phyloP scores from a whole-genome alignment of 2,329 filamentous ascomycete species.

The Fusarium miscanthi region DNA sequence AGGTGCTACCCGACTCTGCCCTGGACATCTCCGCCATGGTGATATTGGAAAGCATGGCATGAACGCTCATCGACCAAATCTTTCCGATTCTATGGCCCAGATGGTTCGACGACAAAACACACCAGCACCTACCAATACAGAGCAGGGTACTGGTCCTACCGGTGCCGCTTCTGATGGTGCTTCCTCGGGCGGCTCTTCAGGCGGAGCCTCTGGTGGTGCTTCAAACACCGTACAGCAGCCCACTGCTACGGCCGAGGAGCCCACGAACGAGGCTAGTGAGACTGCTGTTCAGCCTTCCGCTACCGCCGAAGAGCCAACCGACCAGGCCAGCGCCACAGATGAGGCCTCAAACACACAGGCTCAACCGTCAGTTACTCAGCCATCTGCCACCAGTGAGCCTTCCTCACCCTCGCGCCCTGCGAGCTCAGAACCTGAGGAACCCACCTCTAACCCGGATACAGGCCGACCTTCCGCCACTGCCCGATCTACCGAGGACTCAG shows the following conservation, averaged over 20 bases:
- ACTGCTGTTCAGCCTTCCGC: conserved; percentile 19
- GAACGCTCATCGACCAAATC: conserved; percentile 38
- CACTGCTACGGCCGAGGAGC: conserved; percentile 25
- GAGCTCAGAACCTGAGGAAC: conserved; percentile 36
- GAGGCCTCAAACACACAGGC: conserved; percentile 13
- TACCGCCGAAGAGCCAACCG: conserved; percentile 13
- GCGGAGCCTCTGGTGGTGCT: conserved; percentile 21
- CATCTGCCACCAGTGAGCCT: conserved; percentile 40
- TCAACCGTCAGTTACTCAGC: conserved; percentile 26
- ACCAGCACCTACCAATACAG: conserved; percentile 29
- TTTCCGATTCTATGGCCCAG: conserved; percentile 62
- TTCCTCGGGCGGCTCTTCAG: conserved; percentile 11
- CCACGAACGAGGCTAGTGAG: conserved; percentile 20
- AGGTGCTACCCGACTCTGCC: conserved; percentile 40
- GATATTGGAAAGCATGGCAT: conserved; percentile 39
- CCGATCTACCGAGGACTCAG: conserved; percentile 24
- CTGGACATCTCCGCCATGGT: conserved; percentile 43
- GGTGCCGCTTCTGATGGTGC: background rate
- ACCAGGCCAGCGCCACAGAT: conserved; percentile 22
- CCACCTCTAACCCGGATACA: conserved; percentile 42
- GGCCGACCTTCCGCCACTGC: conserved; percentile 29
- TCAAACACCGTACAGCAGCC: conserved; percentile 15
- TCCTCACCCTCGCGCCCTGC: conserved; percentile 33
- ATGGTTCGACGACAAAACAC: conserved; percentile 70
- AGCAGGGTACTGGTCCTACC: conserved; percentile 12